Evolutionary conservation across 2,329 filamentous ascomycete genomes (phyloP).

Genomic region (Talaromyces sp.): DNA sequence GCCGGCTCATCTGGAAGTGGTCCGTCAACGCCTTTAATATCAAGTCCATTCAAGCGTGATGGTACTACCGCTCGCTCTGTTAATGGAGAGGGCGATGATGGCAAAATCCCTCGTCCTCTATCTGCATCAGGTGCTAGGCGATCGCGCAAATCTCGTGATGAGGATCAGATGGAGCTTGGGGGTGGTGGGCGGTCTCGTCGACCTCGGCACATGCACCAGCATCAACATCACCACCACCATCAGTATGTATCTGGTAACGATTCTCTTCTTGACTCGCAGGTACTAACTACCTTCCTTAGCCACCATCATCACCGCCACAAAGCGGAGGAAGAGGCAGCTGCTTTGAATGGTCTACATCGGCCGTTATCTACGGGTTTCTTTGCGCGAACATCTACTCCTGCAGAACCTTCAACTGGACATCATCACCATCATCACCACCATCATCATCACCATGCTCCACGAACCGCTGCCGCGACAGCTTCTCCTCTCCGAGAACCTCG

Average conservation of each 20-base stretch:
- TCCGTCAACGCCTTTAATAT: slow-evolving; percentile 56
- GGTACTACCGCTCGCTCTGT: slow-evolving; percentile 50
- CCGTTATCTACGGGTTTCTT: slow-evolving; percentile 31
- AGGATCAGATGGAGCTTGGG: slow-evolving; percentile 70
- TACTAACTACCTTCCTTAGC: slow-evolving; percentile 20
- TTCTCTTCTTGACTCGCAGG: background rate
- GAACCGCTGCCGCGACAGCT: slow-evolving; percentile 26
- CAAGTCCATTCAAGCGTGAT: slow-evolving; percentile 55
- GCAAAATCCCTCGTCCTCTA: slow-evolving; percentile 43
- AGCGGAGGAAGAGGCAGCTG: slow-evolving; percentile 50
- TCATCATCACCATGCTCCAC: slow-evolving; percentile 44
- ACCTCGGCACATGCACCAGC: slow-evolving; percentile 56
- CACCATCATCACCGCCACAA: slow-evolving; percentile 61
- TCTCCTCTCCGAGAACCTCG: slow-evolving; percentile 60
- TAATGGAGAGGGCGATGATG: slow-evolving; percentile 44
- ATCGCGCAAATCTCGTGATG: slow-evolving; percentile 72
- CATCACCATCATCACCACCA: slow-evolving; percentile 51
- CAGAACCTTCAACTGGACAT: slow-evolving; percentile 31
- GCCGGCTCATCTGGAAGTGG: slow-evolving; percentile 53
- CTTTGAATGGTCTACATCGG: slow-evolving; percentile 27
- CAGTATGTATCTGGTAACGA: slow-evolving; percentile 47
- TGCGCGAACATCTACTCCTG: slow-evolving; percentile 33
- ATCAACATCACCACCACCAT: slow-evolving; percentile 65
- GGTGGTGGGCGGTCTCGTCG: slow-evolving; percentile 71
- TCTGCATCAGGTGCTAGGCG: slow-evolving; percentile 59